phyloP scores from a whole-genome alignment of 2,329 filamentous ascomycete species.

The Colletotrichum neosansevieriae region DNA sequence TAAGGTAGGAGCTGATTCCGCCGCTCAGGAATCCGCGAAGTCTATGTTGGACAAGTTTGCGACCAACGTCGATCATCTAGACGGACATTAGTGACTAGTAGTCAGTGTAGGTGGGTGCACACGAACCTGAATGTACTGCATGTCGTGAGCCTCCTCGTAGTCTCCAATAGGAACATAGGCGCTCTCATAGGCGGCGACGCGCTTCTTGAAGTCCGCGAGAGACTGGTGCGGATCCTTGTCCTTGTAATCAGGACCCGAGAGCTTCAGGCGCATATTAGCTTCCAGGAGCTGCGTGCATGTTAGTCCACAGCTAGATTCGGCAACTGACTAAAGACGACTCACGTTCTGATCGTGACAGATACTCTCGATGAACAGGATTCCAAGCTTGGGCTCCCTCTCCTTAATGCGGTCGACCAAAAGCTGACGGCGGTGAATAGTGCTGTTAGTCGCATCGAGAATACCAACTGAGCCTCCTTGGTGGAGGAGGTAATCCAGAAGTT shows the following conservation, averaged over 20 bases:
- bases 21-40: conserved; percentile 92
- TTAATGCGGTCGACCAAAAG: conserved; percentile 87
- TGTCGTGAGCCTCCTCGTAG: conserved; percentile 89
- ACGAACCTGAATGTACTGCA: conserved; percentile 88
- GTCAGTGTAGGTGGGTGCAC: background rate
- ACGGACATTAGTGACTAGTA: conserved; percentile 44
- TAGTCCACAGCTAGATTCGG: conserved; percentile 7
- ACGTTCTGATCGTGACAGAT: conserved; percentile 85
- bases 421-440: conserved; percentile 87
- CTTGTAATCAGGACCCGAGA: conserved; percentile 95
- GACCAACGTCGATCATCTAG: conserved; percentile 94
- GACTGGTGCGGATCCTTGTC: conserved; percentile 90
- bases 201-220: conserved; percentile 90
- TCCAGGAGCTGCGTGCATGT: conserved; percentile 76
- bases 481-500: conserved; percentile 90
- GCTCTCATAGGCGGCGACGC: conserved; percentile 92
- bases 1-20: conserved; percentile 92
- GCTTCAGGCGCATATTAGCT: conserved; percentile 96
- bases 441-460: conserved; percentile 97
- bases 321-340: conserved; percentile 40
- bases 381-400: conserved; percentile 84
- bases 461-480: conserved; percentile 87
- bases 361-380: conserved; percentile 95
- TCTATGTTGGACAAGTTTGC: conserved; percentile 92
- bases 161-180: conserved; percentile 91